Evolutionary conservation across 2,329 filamentous ascomycete species (phyloP), one percentile per base, ranked within the genome.

Genomic region (Sporothrix mexicana): DNA sequence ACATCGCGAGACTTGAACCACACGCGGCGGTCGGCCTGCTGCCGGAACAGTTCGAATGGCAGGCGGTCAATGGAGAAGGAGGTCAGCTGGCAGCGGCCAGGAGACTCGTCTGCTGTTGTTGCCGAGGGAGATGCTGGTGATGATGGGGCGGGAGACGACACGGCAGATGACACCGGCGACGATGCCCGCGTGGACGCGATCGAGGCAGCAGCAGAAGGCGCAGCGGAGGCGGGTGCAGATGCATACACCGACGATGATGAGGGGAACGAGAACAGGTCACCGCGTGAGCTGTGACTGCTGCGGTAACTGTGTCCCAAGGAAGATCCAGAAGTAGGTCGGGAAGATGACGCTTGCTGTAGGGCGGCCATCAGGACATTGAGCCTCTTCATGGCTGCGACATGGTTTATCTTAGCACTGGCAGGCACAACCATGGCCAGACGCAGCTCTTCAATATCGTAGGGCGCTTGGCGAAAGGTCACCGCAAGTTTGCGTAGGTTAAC

Each of bases 61-160:
- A 85, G 79, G 13, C 82, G 81, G 76, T 85, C 83, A 71, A 85
- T 79, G 67, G 81, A 78, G 72, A 85, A 80, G 5, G 81, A 81
- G 12, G 77, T 75, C 57, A 85, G 78, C 3, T 36, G 67, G 15
- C 45, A 66, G 36, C 43, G 47, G 3, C 51, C 17, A 5, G 61
- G 36, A 7, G 5, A 20, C n/a, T 53, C 69, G 2, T 64, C 43
- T 47, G 61, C 17, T 17, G 55, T 20, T 30, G 55, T 20, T n/a
- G 45, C 49, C 2, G 41, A 45, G n/a, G 69, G 62, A 23, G 72
- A 72, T 10, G 30, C 55, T 9, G 70, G 57, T 15, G 73, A 74
- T 30, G 67, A 71, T 6, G 68, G 47, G 12, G 70, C 23, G n/a
- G 70, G 73, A 6, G 70, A 72, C n/a, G 73, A 74, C n/a, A 45